Conservation (phyloP, 1,284 basidiomycete genomes). For the Moesziomyces globuligerus region DNA sequence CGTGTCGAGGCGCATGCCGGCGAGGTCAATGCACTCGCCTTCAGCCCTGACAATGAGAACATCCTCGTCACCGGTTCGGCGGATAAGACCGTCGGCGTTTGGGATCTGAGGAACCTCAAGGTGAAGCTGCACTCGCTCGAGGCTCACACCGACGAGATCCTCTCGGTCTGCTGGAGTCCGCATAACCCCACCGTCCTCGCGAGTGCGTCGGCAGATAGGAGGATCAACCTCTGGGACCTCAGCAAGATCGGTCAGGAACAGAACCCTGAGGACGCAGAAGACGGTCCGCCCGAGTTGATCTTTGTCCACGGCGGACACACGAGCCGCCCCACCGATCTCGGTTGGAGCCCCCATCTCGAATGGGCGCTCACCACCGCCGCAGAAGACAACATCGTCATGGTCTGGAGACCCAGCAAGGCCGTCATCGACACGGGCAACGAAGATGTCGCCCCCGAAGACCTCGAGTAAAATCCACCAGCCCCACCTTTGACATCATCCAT, state of each 20-base stretch:
- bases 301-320: conserved; percentile 67
- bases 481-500: background rate
- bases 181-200: conserved; percentile 72
- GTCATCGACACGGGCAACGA: conserved; percentile 45
- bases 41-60: conserved; percentile 83
- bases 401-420: conserved; percentile 53
- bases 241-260: conserved; percentile 93
- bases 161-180: conserved; percentile 94
- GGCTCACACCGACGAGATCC: conserved; percentile 91
- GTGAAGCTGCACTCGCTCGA: conserved; percentile 87
- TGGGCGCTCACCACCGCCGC: conserved; percentile 63
- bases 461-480: conserved; percentile 16
- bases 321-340: conserved; percentile 61
- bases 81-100: conserved; percentile 92
- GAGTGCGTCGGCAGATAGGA: conserved; percentile 83
- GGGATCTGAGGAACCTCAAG: conserved; percentile 84
- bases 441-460: conserved; percentile 29
- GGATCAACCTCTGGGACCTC: conserved; percentile 96
- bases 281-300: conserved; percentile 78
- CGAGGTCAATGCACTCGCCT: conserved; percentile 91
- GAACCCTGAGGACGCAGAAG: conserved; percentile 96
- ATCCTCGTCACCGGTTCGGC: conserved; percentile 92
- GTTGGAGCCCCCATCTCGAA: conserved; percentile 62
- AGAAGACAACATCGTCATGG: conserved; percentile 66
- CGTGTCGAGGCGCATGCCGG: conserved; percentile 83